These are phyloP conservation scores for Trametes maxima DNA, from an alignment of 768 basidiomycete genomes.

Conservation along the genomic window DNA sequence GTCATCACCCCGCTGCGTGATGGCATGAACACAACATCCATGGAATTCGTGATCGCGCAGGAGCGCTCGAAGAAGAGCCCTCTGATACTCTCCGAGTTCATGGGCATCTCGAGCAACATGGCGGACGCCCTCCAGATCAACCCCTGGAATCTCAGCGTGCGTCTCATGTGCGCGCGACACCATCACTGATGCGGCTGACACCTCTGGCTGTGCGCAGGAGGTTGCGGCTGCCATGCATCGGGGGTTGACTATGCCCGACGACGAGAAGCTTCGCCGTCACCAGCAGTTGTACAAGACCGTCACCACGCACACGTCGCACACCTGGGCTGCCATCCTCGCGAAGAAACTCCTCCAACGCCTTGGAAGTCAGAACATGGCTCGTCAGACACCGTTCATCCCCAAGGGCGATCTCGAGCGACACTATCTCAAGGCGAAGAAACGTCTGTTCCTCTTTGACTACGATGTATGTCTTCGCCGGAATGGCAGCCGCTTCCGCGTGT, in stretches of 20 bases:
- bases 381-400: constrained; percentile 85
- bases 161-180: constrained; percentile 30
- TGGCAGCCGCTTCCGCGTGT: neutral
- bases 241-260: constrained; percentile 78
- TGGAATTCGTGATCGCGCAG: constrained; percentile 98
- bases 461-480: constrained; percentile 58
- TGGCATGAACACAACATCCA: constrained; percentile 98
- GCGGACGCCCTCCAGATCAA: constrained; percentile 87
- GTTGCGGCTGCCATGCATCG: constrained; percentile 89
- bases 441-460: constrained; percentile 94
- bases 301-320: constrained; percentile 90
- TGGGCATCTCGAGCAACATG: constrained; percentile 96
- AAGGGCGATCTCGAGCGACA: constrained; percentile 54
- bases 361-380: constrained; percentile 74
- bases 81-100: constrained; percentile 93
- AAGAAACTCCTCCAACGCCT: constrained; percentile 87
- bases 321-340: constrained; percentile 89
- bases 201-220: constrained; percentile 47
- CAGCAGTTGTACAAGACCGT: constrained; percentile 78
- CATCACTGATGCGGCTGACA: constrained; percentile 8
- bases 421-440: constrained; percentile 75
- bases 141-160: constrained; percentile 91
- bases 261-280: constrained; percentile 78
- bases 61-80: constrained; percentile 81
- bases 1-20: constrained; percentile 95